These are phyloP conservation scores for Fusarium stilboides DNA, from an alignment of 2,329 filamentous ascomycete species.

Conservation along the genomic window DNA sequence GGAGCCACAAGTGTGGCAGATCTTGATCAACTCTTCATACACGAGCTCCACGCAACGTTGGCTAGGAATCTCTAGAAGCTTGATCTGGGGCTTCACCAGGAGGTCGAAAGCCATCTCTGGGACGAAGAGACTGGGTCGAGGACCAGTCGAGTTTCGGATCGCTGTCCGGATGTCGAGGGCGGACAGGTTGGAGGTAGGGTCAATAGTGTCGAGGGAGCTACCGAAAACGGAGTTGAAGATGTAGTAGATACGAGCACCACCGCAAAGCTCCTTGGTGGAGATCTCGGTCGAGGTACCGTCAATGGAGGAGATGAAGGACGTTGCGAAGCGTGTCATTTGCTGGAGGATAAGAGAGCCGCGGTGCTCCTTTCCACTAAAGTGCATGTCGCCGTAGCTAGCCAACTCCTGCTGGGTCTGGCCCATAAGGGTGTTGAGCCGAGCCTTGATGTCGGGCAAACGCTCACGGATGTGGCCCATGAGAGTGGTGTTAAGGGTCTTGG, in stretches of 20 bases:
- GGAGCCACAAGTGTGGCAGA: constrained; percentile 97
- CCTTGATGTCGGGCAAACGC: constrained; percentile 96
- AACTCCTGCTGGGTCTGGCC: constrained; percentile 99
- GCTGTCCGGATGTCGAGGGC: constrained; percentile 96
- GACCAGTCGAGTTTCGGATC: constrained; percentile 97
- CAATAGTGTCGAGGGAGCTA: constrained; percentile 94
- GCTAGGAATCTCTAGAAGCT: constrained; percentile 92
- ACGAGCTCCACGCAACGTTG: constrained; percentile 98
- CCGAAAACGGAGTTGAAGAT: constrained; percentile 99
- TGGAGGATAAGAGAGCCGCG: constrained; percentile 94
- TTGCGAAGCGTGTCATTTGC: constrained; percentile 98
- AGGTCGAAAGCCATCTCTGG: constrained; percentile 98
- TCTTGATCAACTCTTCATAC: constrained; percentile 99
- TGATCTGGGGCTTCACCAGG: constrained; percentile 98
- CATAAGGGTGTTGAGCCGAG: constrained; percentile 97
- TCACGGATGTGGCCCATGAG: constrained; percentile 98
- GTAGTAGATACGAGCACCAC: constrained; percentile 96
- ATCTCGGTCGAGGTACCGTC: constrained; percentile 99
- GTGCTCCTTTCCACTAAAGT: constrained; percentile 97
- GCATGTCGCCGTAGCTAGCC: constrained; percentile 97
- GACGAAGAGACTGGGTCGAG: constrained; percentile 94
- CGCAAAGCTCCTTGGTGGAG: constrained; percentile 97
- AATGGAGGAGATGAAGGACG: constrained; percentile 97
- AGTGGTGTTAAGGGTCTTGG: constrained; percentile 94
- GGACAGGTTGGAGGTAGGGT: constrained; percentile 95